phyloP scores from a whole-genome alignment of 2,329 filamentous ascomycete genomes.

The Aplosporella prunicola region DNA sequence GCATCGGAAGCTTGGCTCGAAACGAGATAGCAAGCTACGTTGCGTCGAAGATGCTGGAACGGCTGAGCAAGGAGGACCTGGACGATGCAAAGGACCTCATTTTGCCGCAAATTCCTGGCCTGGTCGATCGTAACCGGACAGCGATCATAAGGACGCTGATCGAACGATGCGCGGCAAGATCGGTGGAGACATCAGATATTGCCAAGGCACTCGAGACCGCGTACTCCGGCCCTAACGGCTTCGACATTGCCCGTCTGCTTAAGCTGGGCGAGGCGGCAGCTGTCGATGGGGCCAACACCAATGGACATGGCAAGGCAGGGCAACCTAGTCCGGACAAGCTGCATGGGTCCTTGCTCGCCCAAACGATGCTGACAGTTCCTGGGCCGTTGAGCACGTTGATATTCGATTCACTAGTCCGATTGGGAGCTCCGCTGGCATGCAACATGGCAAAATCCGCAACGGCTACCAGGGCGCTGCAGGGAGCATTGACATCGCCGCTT shows the following conservation, averaged over 20 bases:
- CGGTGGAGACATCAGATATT: constrained; percentile 47
- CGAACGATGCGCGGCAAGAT: constrained; percentile 67
- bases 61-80: constrained; percentile 79
- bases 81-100: constrained; percentile 62
- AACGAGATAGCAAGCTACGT: constrained; percentile 90
- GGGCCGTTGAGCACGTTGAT: constrained; percentile 61
- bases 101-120: constrained; percentile 58
- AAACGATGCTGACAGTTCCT: constrained; percentile 66
- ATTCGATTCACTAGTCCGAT: constrained; percentile 47
- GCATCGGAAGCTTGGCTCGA: constrained; percentile 69
- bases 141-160: constrained; percentile 74
- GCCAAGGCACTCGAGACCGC: constrained; percentile 48
- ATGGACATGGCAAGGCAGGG: constrained; percentile 12
- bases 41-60: constrained; percentile 70
- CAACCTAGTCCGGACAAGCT: constrained; percentile 45
- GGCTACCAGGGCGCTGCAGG: constrained; percentile 54
- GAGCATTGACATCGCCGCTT: constrained; percentile 47
- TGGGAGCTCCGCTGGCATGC: constrained; percentile 44
- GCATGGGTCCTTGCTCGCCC: constrained; percentile 75
- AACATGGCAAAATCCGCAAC: constrained; percentile 55
- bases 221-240: constrained; percentile 42
- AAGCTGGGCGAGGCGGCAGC: constrained; percentile 43
- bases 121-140: constrained; percentile 67
- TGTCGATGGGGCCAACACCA: constrained; percentile 24
- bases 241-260: constrained; percentile 51